Base-by-base conservation (phyloP, 805 yeast genomes). In the Cyberlindnera euphorbiae region DNA sequence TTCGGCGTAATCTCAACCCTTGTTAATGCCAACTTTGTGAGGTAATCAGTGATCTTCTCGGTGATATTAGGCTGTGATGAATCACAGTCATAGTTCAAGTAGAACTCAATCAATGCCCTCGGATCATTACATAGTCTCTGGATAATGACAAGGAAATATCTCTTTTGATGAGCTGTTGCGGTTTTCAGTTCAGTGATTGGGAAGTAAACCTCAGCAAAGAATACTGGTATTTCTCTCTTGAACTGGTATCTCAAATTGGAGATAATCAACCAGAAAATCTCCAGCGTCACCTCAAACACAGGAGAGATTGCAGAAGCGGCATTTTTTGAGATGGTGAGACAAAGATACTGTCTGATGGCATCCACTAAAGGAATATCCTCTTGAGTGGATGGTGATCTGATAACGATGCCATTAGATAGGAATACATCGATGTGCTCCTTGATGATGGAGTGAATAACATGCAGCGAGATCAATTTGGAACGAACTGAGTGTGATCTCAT, bases 11-110 rank as follows among this genome's bases (percentile, higher is more conserved):
- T 78, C 6, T 79, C 87, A 5, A 83, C 81, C 40, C 87, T 71
- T 0, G 81, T 69, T 25, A 85, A 63, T 0, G 96, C 80, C 41
- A 71, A 69, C 56, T 66, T 80, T 41, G 52, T 82, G 46, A 93
- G 67, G 47, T 82, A 80, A 46, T 87, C 89, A 35, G 88, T 76
- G 28, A 88, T 67, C 33, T 77, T 69, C 60, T 93, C 98, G 60
- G 89, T 86, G 33, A 89, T 69, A 57, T 93, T 93, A 26, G 93
- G 83, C 70, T 80, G 74, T 14, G 71, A 67, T 2, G 74, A 62
- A 56, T 88, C 96, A 66, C 99, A 93, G 60, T 93, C 99, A 59
- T 93, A 94, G 60, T 93, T 93, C 52, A 93, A 71, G 56, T 90
- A 93, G 41, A 93, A 77, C 62, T 93, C 99, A 40, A 94, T 86